Base-by-base conservation (phyloP, 208 protist genomes). In the Leishmania mexicana region DNA sequence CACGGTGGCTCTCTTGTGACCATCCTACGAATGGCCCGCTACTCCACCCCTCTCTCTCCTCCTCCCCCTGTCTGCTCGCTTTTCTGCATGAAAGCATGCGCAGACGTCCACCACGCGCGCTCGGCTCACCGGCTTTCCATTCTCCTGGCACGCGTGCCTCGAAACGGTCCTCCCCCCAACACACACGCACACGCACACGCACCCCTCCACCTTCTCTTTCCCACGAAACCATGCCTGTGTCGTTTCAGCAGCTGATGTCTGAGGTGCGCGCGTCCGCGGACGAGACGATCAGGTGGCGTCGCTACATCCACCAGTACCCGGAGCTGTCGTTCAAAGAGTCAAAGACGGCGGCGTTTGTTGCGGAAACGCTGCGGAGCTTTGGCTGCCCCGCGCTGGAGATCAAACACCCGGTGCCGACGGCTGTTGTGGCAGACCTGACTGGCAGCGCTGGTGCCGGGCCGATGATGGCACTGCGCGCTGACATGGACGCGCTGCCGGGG, bases 401-500 rank as follows among this genome's bases (percentile, higher is more conserved):
- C 64, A 83, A 70, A 78, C 83, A 86, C 38, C 90, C 87, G 17
- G 83, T 81, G 19, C 87, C 88, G 17, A 94, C 73, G 57, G 84
- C 84, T 11, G 86, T 93, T 10, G 81, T 95, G 19, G 90, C 92
- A 2, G 83, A 90, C 62, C 85, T 95, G 64, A 88, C 80, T 45
- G 90, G 92, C 24, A 78, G 85, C n/a, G 92, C 88, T 24, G 89
- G 85, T 38, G 86, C 82, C 68, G 90, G 88, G 5, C 87, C 88
- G 58, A 90, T 87, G 68, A 81, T 89, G 28, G 92, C 92, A 3
- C 84, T 93, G 79, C 87, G 90, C 75, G 87, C 92, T 24, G 88
- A 93, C 78, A 95, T 95, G 75, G 92, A 95, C 75, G 92, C 92
- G 28, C 87, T 93, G 72, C 92, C 90, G 38, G 79, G 93, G 42